A percentile compares a stretch with the other conserved stretches of the same genome.
Evolutionary conservation across 202 grass and related monocot species (phyloP).

Genomic region (Panicum hallii): DNA sequence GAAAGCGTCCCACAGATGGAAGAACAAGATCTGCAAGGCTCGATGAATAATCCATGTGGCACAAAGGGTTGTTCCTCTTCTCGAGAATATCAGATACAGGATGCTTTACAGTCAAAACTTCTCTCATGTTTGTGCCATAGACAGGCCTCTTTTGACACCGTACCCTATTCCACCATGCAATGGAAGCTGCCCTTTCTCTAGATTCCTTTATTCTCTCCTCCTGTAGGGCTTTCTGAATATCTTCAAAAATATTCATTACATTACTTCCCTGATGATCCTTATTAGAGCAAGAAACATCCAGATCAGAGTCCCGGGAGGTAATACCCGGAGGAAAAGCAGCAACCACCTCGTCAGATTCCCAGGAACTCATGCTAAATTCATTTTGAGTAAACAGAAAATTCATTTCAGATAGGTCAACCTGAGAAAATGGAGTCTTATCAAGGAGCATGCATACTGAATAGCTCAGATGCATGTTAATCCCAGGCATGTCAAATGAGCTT

Average conservation of each 20-base stretch:
- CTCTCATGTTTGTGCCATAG: conserved; percentile 83
- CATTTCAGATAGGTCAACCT: conserved; percentile 73
- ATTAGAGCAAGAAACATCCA: conserved; percentile 42
- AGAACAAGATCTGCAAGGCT: conserved; percentile 79
- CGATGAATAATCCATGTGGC: conserved; percentile 85
- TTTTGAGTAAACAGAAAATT: conserved; percentile 93
- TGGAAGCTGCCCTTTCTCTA: conserved; percentile 77
- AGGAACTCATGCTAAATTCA: conserved; percentile 87
- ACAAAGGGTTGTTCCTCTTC: conserved; percentile 80
- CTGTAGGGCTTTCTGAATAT: conserved; percentile 79
- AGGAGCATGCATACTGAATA: conserved; percentile 79
- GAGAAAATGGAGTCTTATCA: conserved; percentile 69
- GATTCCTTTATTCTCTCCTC: conserved; percentile 88
- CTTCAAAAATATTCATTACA: conserved; percentile 83
- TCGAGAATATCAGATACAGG: conserved; percentile 76
- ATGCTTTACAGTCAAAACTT: conserved; percentile 80
- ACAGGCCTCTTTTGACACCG: conserved; percentile 81
- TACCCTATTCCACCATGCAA: conserved; percentile 97
- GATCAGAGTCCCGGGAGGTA: conserved; percentile 40
- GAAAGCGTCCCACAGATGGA: conserved; percentile 75
- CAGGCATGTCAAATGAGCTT: conserved; percentile 98
- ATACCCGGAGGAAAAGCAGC: conserved; percentile 53
- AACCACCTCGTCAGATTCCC: conserved; percentile 71
- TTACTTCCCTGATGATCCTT: conserved; percentile 55
- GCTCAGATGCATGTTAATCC: conserved; percentile 80